Evolutionary conservation across 768 basidiomycete species (phyloP), one percentile per base, ranked within the genome.

Genomic region (Megacollybia marginata): DNA sequence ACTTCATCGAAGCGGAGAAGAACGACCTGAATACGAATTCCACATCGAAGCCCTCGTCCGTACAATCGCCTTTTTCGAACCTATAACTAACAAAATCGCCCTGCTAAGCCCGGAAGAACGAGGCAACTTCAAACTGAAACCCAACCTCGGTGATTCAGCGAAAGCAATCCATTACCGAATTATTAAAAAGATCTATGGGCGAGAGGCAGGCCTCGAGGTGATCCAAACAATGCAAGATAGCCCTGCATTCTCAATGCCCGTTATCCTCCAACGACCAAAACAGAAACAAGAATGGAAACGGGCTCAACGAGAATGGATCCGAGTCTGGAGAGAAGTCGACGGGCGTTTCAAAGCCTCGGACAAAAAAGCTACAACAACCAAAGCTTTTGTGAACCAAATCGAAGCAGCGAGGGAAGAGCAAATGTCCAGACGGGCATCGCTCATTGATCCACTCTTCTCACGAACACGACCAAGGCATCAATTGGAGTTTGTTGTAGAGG

Each of bases 221-320:
- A 76, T 92, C 36, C 78, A 82, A 36, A 84, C 90, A 0, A 84
- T 99, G 78, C 92, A 98, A 65, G 94, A 97, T n/a, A 77, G 83
- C 5, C 95, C 96, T 0, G 81, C 82, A 13, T 69, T 85, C 13
- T 89, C 95, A 9, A 84, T 98, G 16, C 94, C 96, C 0, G 82
- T 97, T 47, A 91, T 99, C 1, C 75, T 99, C 7, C 70, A 77
- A 44, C 80, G 96, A 6, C 69, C 98, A 52, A 96, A 96, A 69
- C 85, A 88, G 65, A 98, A 98, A 69, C 94, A 98, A 92, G 95
- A 98, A 63, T 99, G 96, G 96, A 96, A 93, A 68, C 78, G 92
- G 18, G 95, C 92, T 15, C 92, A 96, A 64, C 68, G 92, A 47
- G 96, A 96, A 68, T 99, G 96, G 96, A 97, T 97, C 69, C 90